Evolutionary conservation across 306 rosid species (phyloP), one percentile per base, ranked within the genome.

Genomic region (Luffa acutangula): DNA sequence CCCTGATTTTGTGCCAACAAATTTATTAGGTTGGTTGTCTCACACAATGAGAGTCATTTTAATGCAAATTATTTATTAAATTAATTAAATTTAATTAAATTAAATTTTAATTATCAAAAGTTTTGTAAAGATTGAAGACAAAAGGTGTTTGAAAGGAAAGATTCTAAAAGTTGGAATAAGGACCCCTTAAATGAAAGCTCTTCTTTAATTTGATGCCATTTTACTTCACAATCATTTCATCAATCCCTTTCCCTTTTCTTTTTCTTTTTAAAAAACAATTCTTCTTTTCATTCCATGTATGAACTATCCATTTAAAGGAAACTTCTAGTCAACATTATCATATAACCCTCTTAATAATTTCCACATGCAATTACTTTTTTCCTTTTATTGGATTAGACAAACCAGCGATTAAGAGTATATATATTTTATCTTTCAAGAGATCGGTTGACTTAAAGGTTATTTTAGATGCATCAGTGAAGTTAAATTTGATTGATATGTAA

Each of bases 161-260:
- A 75, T 75, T 75, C 34, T 3, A 51, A 74, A 75, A 17, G 46
- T 74, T 67, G 76, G 21, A 64, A 36, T 7, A 21, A 11, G 37
- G 54, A 8, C 54, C 54, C 54, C 20, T 2, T 25, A 71, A 70
- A 70, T 17, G 15, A 20, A 42, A 20, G 8, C 54, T 34, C 18
- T 6, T 72, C 58, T 73, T 49, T 64, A 64, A 34, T 64, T 64
- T 73, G 78, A 48, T 73, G 78, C 42, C 78, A 73, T 73, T 73
- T 73, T 49, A 73, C 78, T 73, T 73, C 78, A 73, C 78, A 73
- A 49, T 73, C 78, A 73, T 73, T 73, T 73, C 78, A 45, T 31
- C 60, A 73, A 13, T 14, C 18, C 78, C 58, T 11, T 72, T 20
- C 21, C 3, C 9, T 70, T 43, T 36, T 1, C 15, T 13, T 12